A percentile compares a stretch with the other conserved stretches of the same genome.
Evolutionary conservation across 495 filamentous ascomycete genomes (phyloP).

Genomic region (Cryomyces minteri): DNA sequence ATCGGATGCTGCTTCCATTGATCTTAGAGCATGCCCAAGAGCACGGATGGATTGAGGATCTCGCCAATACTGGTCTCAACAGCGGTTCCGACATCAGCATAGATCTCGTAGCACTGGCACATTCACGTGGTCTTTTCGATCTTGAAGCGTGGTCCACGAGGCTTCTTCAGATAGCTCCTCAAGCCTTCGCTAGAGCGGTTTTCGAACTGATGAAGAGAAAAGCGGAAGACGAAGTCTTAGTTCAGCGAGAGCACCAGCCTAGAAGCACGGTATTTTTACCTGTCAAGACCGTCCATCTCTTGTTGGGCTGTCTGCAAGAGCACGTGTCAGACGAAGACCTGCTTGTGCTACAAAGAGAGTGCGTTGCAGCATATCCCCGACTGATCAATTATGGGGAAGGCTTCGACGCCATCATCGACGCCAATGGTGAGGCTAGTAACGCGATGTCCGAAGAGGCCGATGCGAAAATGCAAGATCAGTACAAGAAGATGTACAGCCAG

Average conservation of each 20-base stretch:
- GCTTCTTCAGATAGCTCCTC: conserved; percentile 37
- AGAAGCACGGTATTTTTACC: conserved; percentile 54
- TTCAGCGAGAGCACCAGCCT: conserved; percentile 40
- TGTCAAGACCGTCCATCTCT: conserved; percentile 65
- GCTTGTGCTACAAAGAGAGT: conserved; percentile 55
- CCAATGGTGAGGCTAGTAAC: conserved; percentile 63
- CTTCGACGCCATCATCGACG: conserved; percentile 74
- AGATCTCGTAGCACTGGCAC: conserved; percentile 78
- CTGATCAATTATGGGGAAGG: conserved; percentile 92
- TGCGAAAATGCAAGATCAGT: conserved; percentile 86
- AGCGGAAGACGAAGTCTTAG: conserved; percentile 58
- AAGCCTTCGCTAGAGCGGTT: conserved; percentile 42
- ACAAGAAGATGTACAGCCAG: conserved; percentile 87
- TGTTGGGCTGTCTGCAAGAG: conserved; percentile 65
- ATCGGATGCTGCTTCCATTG: conserved; percentile 52
- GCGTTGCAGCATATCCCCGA: conserved; percentile 84
- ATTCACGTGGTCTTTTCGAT: conserved; percentile 62
- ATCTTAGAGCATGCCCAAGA: conserved; percentile 70
- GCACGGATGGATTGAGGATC: conserved; percentile 65
- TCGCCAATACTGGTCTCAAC: conserved; percentile 38
- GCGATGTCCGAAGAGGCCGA: conserved; percentile 59
- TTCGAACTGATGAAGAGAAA: conserved; percentile 65
- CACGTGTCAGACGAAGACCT: conserved; percentile 29
- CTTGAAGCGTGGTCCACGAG: conserved; percentile 47
- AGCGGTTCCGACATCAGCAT: conserved; percentile 52